Percentiles rank a stretch among this genome's conserved stretches.
Conservation (phyloP, 1,139 yeast genomes). For the Yamadazyma aaseri region DNA sequence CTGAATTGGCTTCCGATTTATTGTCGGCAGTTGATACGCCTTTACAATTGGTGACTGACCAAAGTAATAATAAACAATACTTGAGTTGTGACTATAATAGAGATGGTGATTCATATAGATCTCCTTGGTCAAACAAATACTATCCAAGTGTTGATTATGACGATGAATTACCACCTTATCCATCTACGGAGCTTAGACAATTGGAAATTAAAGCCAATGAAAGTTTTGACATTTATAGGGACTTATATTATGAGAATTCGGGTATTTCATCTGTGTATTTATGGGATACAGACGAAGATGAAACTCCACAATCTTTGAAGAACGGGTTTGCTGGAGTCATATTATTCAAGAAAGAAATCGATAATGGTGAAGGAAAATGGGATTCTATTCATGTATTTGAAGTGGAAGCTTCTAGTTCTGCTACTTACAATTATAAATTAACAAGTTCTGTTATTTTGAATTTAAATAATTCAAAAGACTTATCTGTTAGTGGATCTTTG, state of each 20-base stretch:
- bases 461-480: constrained; percentile 35
- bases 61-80: constrained; percentile 60
- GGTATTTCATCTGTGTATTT: constrained; percentile 81
- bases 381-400: constrained; percentile 93
- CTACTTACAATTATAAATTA: constrained; percentile 62
- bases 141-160: constrained; percentile 52
- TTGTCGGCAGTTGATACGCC: constrained; percentile 89
- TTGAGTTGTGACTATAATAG: constrained; percentile 92
- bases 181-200: constrained; percentile 64
- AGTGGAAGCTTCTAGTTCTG: constrained; percentile 48
- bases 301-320: constrained; percentile 33
- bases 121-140: constrained; percentile 88
- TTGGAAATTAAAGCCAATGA: constrained; percentile 83
- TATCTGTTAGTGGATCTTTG: constrained; percentile 76
- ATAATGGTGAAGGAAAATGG: constrained; percentile 65
- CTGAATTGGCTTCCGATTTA: constrained; percentile 73
- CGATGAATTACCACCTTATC: constrained; percentile 62
- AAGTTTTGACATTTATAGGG: constrained; percentile 90
- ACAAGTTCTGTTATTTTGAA: constrained; percentile 89
- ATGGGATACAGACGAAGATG: constrained; percentile 75
- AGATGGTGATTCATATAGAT: constrained; percentile 88
- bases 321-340: constrained; percentile 86
- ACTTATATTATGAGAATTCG: constrained; percentile 92
- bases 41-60: constrained; percentile 57
- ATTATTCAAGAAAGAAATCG: constrained; percentile 70